Conservation (phyloP, 176 grass and related monocot species). For the Rhynchospora breviuscula region DNA sequence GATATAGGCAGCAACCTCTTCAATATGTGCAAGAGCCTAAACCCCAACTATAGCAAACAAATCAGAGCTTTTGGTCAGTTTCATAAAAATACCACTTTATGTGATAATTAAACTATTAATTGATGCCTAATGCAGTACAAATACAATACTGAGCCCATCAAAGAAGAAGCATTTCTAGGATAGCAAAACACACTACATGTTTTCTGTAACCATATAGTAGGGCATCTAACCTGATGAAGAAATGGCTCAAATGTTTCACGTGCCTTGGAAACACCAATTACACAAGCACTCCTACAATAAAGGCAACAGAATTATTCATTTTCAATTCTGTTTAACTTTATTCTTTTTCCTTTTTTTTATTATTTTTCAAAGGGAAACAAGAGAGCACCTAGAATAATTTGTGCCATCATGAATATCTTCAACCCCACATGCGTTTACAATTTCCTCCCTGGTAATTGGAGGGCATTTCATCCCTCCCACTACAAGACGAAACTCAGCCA, state of each 20-base stretch:
- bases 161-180: not conserved
- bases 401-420: constrained; percentile 99
- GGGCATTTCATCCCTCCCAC: constrained; percentile 80
- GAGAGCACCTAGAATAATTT: constrained; percentile 80
- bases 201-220: constrained; percentile 19
- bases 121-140: not conserved
- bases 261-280: constrained; percentile 93
- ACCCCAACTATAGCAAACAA: constrained; percentile 66
- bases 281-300: constrained; percentile 84
- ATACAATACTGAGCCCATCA: not conserved
- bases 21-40: constrained; percentile 79
- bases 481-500: constrained; percentile 93
- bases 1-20: constrained; percentile 73
- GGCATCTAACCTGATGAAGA: constrained; percentile 78
- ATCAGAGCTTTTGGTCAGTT: constrained; percentile 7
- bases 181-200: not conserved
- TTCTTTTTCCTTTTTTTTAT: not conserved
- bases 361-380: not conserved
- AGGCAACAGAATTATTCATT: constrained; percentile 26
- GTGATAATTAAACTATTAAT: not conserved
- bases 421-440: constrained; percentile 98
- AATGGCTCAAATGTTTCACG: constrained; percentile 82
- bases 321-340: not conserved
- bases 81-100: not conserved
- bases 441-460: constrained; percentile 93